These are phyloP conservation scores for Coemansia sp. DNA, from an alignment of 192 early-diverging fungal genomes.

Conservation along the genomic window DNA sequence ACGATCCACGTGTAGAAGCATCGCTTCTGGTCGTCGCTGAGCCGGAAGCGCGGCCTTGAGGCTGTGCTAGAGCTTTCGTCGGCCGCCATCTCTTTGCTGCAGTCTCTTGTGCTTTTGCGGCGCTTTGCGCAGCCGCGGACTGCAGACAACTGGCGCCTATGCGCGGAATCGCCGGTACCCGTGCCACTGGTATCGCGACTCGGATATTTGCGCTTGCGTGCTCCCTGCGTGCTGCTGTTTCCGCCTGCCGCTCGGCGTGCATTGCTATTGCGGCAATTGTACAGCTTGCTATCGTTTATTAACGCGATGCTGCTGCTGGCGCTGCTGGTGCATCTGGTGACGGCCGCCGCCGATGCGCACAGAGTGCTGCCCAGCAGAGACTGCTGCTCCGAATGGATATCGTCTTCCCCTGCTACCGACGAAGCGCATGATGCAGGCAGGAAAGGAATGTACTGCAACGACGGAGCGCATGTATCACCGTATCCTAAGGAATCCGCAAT, in stretches of 20 bases:
- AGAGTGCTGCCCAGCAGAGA: neutral
- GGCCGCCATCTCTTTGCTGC: neutral
- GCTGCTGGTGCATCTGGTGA: neutral
- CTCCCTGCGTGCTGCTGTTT: neutral
- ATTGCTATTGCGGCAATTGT: neutral
- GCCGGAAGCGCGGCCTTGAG: neutral
- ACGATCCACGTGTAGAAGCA: constrained; percentile 25
- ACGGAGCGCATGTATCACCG: neutral
- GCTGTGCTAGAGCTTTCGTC: neutral
- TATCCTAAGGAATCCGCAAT: neutral
- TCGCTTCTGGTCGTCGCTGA: constrained; percentile 10
- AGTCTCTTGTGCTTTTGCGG: neutral
- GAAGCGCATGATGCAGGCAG: neutral
- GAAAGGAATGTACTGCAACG: neutral
- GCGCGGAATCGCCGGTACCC: neutral
- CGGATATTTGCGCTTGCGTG: neutral
- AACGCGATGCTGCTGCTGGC: neutral
- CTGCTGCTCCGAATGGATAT: neutral
- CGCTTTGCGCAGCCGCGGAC: neutral
- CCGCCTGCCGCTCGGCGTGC: neutral
- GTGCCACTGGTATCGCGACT: neutral
- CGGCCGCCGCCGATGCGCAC: neutral
- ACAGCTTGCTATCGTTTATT: neutral
- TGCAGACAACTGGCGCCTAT: neutral
- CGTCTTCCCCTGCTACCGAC: neutral